Base-by-base conservation (phyloP, 164 flowering plant species). In the Euptelea pleiosperma region DNA sequence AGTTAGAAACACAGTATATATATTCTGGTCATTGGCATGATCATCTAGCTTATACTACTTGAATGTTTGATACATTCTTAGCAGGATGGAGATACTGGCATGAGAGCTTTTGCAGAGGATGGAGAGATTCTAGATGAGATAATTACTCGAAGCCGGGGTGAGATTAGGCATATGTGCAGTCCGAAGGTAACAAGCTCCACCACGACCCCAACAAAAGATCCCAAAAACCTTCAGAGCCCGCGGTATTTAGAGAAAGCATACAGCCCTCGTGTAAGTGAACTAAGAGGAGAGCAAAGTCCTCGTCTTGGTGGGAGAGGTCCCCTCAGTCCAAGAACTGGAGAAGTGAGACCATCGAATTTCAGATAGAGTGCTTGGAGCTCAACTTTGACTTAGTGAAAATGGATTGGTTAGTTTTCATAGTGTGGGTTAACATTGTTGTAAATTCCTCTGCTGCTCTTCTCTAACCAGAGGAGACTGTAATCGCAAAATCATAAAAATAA, bases 121-220 rank as follows among this genome's bases (percentile, higher is more conserved):
- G 85, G 80, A 30, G 99, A 94, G 71, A 73, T 91, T 10, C 67
- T 91, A 37, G 99, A 94, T 43, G 96, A 79, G 61, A 78, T 84
- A 4, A 74, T 94, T 9, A 89, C 98, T 8, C 77, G 98, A 75
- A 89, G 96, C 75, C 77, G 99, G 1, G 98, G 98, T 31, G 99
- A 94, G 71, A 71, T 91, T 41, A 75, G 85, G 64, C 89, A 61
- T 11, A 68, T 62, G 0, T 48, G 70, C 62, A 94, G 99, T 69
- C 85, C 96, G 29, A 94, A 84, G 63, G 62, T 94, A 54, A 84
- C 87, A 54, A 94, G 99, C 66, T 80, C 94, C 41, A 79, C 87
- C 18, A 40, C 82, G 49, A 87, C 99, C 1, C 97, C 97, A 28
- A 58, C 58, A 24, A 69, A 75, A 66, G 94, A 90, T 53, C 51